These are phyloP conservation scores for Starmerella geochares DNA, from an alignment of 805 yeast genomes.

Conservation along the genomic window DNA sequence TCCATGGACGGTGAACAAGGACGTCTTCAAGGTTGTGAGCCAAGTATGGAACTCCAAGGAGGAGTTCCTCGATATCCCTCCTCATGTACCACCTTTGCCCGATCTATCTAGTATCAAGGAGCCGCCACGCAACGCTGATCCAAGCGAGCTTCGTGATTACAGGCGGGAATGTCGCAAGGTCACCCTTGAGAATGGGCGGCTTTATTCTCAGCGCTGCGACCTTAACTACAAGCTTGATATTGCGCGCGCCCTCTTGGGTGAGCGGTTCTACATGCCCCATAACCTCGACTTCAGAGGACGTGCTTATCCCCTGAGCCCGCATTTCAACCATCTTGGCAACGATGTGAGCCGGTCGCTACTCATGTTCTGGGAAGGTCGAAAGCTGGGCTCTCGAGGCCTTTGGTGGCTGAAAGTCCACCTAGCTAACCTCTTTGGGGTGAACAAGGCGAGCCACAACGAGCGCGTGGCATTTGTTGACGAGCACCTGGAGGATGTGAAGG, in stretches of 20 bases:
- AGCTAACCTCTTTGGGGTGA: conserved; percentile 50
- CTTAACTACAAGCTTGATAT: conserved; percentile 87
- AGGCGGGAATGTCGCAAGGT: conserved; percentile 48
- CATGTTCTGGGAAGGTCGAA: conserved; percentile 50
- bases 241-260: conserved; percentile 79
- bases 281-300: conserved; percentile 56
- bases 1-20: conserved; percentile 82
- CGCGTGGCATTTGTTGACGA: conserved; percentile 43
- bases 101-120: conserved; percentile 43
- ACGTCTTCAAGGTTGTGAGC: conserved; percentile 56
- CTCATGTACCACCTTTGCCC: conserved; percentile 31
- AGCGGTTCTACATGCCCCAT: conserved; percentile 51
- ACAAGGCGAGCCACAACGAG: conserved; percentile 44
- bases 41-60: conserved; percentile 82
- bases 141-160: conserved; percentile 59
- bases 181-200: conserved; percentile 51
- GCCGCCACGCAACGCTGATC: conserved; percentile 62
- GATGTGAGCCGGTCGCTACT: conserved; percentile 51
- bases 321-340: conserved; percentile 52
- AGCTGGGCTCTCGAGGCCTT: conserved; percentile 44
- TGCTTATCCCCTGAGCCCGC: conserved; percentile 56
- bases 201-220: conserved; percentile 85
- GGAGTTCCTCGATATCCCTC: conserved; percentile 62
- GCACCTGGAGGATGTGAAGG: conserved; percentile 37
- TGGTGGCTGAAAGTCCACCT: conserved; percentile 53